Evolutionary conservation across 306 rosid genomes (phyloP).

Genomic region (Leucaena leucocephala): DNA sequence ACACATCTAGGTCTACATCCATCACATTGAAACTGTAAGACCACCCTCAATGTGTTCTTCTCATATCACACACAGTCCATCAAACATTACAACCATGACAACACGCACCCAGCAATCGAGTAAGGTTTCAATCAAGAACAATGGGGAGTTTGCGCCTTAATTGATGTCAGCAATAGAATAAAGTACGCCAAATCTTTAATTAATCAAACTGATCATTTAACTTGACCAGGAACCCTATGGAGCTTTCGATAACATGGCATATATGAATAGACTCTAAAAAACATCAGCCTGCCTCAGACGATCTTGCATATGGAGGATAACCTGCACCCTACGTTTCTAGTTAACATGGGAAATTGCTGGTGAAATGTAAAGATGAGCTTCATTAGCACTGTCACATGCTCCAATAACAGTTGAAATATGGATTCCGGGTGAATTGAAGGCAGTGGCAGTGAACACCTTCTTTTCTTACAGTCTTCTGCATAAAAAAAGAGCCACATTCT

Average conservation of each 20-base stretch:
- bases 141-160: not conserved
- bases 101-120: conserved; percentile 12
- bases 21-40: conserved; percentile 17
- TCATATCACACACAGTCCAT: conserved; percentile 28
- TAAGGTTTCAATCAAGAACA: conserved; percentile 21
- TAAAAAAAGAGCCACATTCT: not conserved
- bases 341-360: conserved; percentile 11
- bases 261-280: conserved; percentile 22
- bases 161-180: not conserved
- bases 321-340: conserved; percentile 5
- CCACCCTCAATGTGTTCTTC: conserved; percentile 2
- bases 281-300: conserved; percentile 19
- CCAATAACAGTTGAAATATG: not conserved
- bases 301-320: conserved; percentile 8
- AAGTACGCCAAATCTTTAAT: conserved; percentile 16
- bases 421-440: not conserved
- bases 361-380: not conserved
- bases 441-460: conserved; percentile 4
- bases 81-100: conserved; percentile 19
- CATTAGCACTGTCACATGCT: not conserved
- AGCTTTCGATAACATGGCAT: conserved; percentile 28
- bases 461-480: not conserved
- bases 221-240: conserved; percentile 19
- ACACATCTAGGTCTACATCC: conserved; percentile 25
- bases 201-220: conserved; percentile 20